Evolutionary conservation across 2,329 filamentous ascomycete species (phyloP), one percentile per base, ranked within the genome.

Genomic region (Alternaria arbusti): DNA sequence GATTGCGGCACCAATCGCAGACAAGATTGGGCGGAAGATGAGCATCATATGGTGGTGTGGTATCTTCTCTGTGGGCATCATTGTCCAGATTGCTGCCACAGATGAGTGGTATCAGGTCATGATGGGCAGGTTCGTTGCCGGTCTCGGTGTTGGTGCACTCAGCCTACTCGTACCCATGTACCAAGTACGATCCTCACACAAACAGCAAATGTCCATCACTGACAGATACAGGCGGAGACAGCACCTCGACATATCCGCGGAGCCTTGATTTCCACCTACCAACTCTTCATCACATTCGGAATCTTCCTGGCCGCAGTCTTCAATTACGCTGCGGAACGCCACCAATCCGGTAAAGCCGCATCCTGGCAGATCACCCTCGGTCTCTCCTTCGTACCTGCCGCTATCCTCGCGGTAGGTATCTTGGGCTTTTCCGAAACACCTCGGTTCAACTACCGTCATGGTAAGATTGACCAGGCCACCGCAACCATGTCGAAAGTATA

Each of bases 261-360:
- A 68, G 82, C 88, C 6, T 82, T 91, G 45, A 85, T 91, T 51
- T 70, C 86, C 1, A 86, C 84, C 23, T 91, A 91, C 75, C 89
- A 91, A 81, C 84, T 91, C 4, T 86, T 90, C 75, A 88, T 91
- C 71, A 91, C 89, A 0, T 81, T 90, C 36, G 89, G 90, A 60
- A 90, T 91, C 74, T 88, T 82, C 62, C 73, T 83, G 25, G 82
- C 80, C 2, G 78, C 78, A 36, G 74, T 80, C 61, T 82, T 84
- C 77, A 89, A 90, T 75, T 90, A 82, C 71, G 88, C 87, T 10
- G 90, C 89, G 20, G 81, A 87, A 66, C 80, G 77, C 8, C 82
- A 82, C 61, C 44, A 64, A 63, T 58, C 65, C 13, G 66, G 69
- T 1, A 81, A 80, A 64, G 84, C 84, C 23, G 82, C 84, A 5